Evolutionary conservation across 108 stramenopile species (phyloP).

Genomic region (Parietichytrium sp.): DNA sequence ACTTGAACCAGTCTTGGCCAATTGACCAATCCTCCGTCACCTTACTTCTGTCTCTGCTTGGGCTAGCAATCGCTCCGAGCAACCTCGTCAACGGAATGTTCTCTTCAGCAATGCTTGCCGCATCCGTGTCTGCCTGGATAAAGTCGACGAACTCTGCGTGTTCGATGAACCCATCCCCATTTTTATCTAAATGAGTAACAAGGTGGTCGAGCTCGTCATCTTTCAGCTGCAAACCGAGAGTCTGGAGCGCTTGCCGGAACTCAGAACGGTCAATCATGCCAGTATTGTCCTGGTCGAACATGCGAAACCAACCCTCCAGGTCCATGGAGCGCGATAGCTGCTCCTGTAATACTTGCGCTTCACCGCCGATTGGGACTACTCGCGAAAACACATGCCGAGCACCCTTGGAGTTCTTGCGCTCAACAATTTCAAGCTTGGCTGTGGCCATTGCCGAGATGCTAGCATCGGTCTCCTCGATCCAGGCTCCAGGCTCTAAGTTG

Average conservation of each 20-base stretch:
- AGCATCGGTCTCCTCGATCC: no score
- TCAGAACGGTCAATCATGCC: background rate
- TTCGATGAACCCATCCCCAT: constrained; percentile 4
- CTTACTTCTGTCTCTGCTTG: no score
- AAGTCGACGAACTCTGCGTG: background rate
- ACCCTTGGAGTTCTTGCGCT: no score
- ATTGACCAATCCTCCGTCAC: background rate
- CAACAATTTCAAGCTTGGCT: no score
- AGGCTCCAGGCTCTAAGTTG: no score
- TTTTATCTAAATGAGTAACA: constrained; percentile 12
- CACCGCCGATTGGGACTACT: background rate
- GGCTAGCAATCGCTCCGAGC: background rate
- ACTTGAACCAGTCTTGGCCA: constrained; percentile 27
- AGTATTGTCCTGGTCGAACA: background rate
- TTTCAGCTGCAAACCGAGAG: background rate
- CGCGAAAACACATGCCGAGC: background rate
- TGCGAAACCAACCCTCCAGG: background rate
- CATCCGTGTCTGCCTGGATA: background rate
- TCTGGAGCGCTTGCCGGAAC: background rate
- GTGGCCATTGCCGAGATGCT: no score
- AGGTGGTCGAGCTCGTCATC: background rate
- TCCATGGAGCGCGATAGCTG: background rate
- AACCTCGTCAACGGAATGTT: background rate
- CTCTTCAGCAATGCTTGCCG: background rate
- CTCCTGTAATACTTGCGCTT: background rate